These are phyloP conservation scores for Galeopsis tetrahit DNA, from an alignment of 257 asterid species.

Conservation along the genomic window DNA sequence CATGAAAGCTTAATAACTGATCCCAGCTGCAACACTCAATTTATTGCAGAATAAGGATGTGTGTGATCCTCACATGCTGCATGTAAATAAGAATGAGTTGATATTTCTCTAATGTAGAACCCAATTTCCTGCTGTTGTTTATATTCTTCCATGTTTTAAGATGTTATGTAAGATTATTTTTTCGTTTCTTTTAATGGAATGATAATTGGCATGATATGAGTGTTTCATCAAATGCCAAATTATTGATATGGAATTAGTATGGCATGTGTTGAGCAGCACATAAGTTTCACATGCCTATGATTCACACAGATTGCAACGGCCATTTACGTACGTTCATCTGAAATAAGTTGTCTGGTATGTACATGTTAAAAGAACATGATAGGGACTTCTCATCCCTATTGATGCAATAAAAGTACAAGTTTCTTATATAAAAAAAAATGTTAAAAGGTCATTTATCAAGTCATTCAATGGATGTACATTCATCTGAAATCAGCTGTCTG, in stretches of 20 bases:
- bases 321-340: not conserved
- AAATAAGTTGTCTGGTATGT: not conserved
- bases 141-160: conserved; percentile 5
- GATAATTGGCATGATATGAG: not conserved
- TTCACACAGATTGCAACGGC: not conserved
- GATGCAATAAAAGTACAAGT: too few relatives aligned
- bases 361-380: not conserved
- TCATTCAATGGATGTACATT: not conserved
- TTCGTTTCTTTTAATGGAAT: not conserved
- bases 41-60: conserved; percentile 1
- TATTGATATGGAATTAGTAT: not conserved
- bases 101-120: not conserved
- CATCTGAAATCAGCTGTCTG: too few relatives aligned
- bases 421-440: too few relatives aligned
- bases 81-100: not conserved
- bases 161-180: not conserved
- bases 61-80: not conserved
- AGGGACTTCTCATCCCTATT: too few relatives aligned
- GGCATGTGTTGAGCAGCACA: conserved; percentile 7
- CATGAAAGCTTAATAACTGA: conserved; percentile 7
- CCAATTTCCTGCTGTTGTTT: not conserved
- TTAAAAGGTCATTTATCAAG: not conserved
- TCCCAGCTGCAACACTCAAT: not conserved
- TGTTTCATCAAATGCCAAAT: not conserved
- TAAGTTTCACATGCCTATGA: conserved; percentile 8